phyloP scores from a whole-genome alignment of 345 rosid genomes.

The Theobroma cacao region DNA sequence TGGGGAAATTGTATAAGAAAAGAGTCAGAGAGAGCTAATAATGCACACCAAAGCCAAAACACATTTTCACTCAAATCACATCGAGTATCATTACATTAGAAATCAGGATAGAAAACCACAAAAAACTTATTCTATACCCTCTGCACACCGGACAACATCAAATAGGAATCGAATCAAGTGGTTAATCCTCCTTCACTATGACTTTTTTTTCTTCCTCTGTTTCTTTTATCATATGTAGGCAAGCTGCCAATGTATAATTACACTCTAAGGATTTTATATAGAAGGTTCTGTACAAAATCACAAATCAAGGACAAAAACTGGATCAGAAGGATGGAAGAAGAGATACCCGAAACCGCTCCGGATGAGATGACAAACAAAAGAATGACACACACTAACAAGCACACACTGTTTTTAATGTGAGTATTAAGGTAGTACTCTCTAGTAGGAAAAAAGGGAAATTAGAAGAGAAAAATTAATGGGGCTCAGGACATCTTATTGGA shows the following conservation, averaged over 20 bases:
- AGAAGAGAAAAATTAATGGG: not conserved
- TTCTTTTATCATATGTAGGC: constrained; percentile 47
- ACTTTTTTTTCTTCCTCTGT: constrained; percentile 1
- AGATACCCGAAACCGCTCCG: constrained; percentile 32
- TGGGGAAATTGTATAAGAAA: not conserved
- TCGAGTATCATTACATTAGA: constrained; percentile 49
- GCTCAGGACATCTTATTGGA: constrained; percentile 41
- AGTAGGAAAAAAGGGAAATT: constrained; percentile 16
- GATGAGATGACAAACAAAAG: constrained; percentile 38
- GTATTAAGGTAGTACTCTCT: constrained; percentile 34
- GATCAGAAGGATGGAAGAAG: constrained; percentile 29
- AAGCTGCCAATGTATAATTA: constrained; percentile 57
- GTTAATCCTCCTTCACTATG: constrained; percentile 45
- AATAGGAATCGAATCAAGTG: constrained; percentile 40
- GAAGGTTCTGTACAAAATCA: constrained; percentile 60
- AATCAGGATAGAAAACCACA: constrained; percentile 21
- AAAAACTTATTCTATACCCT: constrained; percentile 53
- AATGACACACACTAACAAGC: constrained; percentile 48
- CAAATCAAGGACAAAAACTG: constrained; percentile 46
- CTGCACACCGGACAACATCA: constrained; percentile 42
- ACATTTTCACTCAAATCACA: constrained; percentile 43
- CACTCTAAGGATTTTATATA: constrained; percentile 46
- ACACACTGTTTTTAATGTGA: constrained; percentile 34
- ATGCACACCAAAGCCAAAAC: constrained; percentile 55
- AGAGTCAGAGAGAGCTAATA: constrained; percentile 1